Conservation (phyloP, 2,329 filamentous ascomycete species). For the Apiospora pterosperma region DNA sequence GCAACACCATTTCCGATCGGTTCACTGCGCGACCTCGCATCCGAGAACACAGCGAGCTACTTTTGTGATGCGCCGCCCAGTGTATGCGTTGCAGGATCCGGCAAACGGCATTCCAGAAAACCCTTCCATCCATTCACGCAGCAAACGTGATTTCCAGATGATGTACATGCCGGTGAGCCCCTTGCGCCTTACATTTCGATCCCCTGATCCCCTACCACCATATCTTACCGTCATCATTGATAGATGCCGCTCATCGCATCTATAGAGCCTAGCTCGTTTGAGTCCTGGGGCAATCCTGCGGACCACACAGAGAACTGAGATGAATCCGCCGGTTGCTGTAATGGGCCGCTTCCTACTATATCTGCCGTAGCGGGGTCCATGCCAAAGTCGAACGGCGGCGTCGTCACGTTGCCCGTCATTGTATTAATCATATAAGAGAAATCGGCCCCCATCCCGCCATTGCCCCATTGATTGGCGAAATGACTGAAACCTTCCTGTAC, state of each 20-base stretch:
- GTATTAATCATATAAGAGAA: conserved; percentile 27
- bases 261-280: conserved; percentile 2
- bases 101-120: neutral
- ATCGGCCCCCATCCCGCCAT: conserved; percentile 18
- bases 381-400: conserved; percentile 9
- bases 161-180: neutral
- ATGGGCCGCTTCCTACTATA: neutral
- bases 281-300: conserved; percentile 3
- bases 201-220: neutral
- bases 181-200: neutral
- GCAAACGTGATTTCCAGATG: neutral
- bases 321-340: neutral
- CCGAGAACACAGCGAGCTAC: neutral
- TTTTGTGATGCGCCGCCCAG: neutral
- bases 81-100: neutral
- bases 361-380: conserved; percentile 8
- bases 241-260: conserved; percentile 10
- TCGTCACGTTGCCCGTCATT: conserved; percentile 22
- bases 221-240: neutral
- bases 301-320: conserved; percentile 7
- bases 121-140: too few relatives aligned
- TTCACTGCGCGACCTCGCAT: neutral
- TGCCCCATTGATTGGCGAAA: conserved; percentile 18
- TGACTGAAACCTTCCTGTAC: conserved; percentile 20
- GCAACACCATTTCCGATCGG: neutral